A percentile compares a stretch with the other conserved stretches of the same genome.
These are phyloP conservation scores for Malus sieversii DNA, from an alignment of 306 rosid genomes.

Conservation along the genomic window DNA sequence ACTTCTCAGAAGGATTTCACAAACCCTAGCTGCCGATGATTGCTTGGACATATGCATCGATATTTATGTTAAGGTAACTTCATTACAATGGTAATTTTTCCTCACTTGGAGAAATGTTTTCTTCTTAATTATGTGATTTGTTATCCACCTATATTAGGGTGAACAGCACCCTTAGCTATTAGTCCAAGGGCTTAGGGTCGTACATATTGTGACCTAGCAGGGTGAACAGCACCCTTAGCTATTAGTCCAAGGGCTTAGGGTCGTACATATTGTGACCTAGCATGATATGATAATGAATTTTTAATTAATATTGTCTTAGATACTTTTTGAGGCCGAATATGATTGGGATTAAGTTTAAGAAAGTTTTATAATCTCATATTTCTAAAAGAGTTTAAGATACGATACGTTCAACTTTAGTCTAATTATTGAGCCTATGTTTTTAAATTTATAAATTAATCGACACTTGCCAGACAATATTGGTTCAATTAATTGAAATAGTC, in stretches of 20 bases:
- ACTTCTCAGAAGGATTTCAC: conserved; percentile 47
- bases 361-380: neutral
- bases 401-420: no score
- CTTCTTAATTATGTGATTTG: neutral
- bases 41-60: conserved; percentile 88
- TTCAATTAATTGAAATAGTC: no score
- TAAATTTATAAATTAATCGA: no score
- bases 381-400: neutral
- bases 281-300: no score
- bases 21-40: conserved; percentile 58
- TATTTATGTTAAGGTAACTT: conserved; percentile 64
- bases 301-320: no score
- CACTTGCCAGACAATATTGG: no score
- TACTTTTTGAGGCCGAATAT: no score
- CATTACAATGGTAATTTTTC: neutral
- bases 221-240: neutral
- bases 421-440: no score
- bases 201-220: neutral
- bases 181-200: neutral
- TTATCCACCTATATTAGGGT: neutral
- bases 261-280: neutral
- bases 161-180: neutral
- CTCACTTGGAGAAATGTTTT: neutral
- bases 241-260: neutral
- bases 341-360: no score